phyloP scores from a whole-genome alignment of 2,329 filamentous ascomycete genomes.

The Fusarium miscanthi region DNA sequence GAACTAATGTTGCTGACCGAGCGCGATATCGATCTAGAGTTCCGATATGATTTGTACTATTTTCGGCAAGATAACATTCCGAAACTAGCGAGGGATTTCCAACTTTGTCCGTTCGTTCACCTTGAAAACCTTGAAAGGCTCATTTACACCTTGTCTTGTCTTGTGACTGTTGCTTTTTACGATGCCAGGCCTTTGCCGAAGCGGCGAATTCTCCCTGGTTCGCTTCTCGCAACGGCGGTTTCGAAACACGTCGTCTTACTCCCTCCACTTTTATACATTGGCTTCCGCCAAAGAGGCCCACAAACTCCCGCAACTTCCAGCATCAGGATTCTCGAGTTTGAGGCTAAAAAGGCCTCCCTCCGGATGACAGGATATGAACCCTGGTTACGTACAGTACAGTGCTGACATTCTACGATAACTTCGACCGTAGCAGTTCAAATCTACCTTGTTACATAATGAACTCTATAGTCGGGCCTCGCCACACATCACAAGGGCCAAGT shows the following conservation, averaged over 20 bases:
- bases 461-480: not conserved
- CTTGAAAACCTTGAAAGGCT: not conserved
- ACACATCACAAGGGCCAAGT: not conserved
- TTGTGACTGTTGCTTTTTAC: not conserved
- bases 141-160: not conserved
- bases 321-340: constrained; percentile 8
- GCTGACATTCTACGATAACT: not conserved
- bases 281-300: constrained; percentile 26
- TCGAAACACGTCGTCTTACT: constrained; percentile 41
- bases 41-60: constrained; percentile 8
- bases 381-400: no score
- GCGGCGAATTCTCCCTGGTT: constrained; percentile 24
- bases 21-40: constrained; percentile 10
- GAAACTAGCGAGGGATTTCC: constrained; percentile 6
- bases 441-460: not conserved
- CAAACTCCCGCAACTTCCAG: constrained; percentile 33
- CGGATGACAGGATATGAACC: not conserved
- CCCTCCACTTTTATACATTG: constrained; percentile 35
- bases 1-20: constrained; percentile 1
- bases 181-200: not conserved
- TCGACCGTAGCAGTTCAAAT: not conserved
- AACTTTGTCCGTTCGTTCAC: not conserved
- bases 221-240: constrained; percentile 39
- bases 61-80: constrained; percentile 5
- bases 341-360: constrained; percentile 7